Base-by-base conservation (phyloP, 2,329 filamentous ascomycete species). In the Dothideomycetes sp. region DNA sequence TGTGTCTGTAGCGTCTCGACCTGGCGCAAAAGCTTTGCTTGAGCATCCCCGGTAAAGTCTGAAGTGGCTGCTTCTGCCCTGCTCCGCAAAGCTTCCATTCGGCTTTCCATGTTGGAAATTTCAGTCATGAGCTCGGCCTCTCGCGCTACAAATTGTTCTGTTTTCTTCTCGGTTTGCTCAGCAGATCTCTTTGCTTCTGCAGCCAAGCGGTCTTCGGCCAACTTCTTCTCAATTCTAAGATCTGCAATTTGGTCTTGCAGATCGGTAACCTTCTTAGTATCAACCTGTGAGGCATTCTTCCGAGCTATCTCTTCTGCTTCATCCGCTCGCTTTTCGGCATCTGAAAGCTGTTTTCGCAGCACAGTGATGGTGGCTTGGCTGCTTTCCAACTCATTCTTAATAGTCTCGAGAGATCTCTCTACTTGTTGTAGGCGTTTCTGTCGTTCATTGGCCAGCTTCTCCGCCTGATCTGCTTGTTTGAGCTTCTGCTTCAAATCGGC, bases 1-100 rank as follows among this genome's bases (percentile, higher is more conserved):
- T 98, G 93, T 5, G 84, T 91, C 60, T 98, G 91, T 29, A 98
- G 65, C 1, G 85, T 95, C 64, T 98, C 91, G 39, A 98, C 83
- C 61, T 98, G 93, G 31, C 91, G 79, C 32, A 96, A 69, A 31
- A 96, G 69, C 59, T 95, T 96, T 32, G 84, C 84, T 52, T 94
- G 87, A 1, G 83, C 77, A 54, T 94, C 85, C 11, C 87, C 84
- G 4, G 79, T 78, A 11, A 77, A 77, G 12, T 84, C 83, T 3
- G 87, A 89, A 2, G 87, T 87, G 1, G 79, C 85, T 59, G 98
- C 91, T 62, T 98, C 91, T 2, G 85, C 86, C 22, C 83, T 76
- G 14, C 79, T 75, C 40, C 91, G 81, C 63, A 95, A 79, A 7
- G 83, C 77, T 61, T 98, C 91, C 40, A 98, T 71, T 58, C 94